Evolutionary conservation across 2,329 filamentous ascomycete species (phyloP), one percentile per base, ranked within the genome.

Genomic region (Penicillium sp.): DNA sequence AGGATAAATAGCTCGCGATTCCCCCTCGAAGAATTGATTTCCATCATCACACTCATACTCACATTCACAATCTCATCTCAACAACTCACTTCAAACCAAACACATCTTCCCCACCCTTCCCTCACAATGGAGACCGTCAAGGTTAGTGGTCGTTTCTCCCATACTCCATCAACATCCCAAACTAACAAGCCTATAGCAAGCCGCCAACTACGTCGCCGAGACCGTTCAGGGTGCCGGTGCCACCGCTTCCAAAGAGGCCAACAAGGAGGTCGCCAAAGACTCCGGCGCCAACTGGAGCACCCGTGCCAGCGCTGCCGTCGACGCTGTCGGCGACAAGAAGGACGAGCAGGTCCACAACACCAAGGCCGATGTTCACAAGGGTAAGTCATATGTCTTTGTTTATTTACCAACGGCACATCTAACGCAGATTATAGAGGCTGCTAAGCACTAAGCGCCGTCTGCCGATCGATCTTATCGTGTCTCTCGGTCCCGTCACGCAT

Each of bases 151-250:
- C 10, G 1, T 10, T 4, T 1, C 24, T 1, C 24, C 14, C 16
- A 11, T 5, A 6, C 36, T 8, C 20, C 20, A 2, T 20, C 25
- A 5, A 44, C 33, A 8, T 11, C 20, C 5, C 48, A 53, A 14
- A 56, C 46, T 2, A 42, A 5, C 2, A 28, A 20, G 5, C 7
- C 20, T 11, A 9, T 20, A 64, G 78, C 81, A 86, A 74, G 80
- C 79, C 66, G 83, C 76, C 76, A 86, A 86, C 81, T 87, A 87
- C 81, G 83, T 87, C 74, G 74, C 81, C 61, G 85, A 87, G 79
- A 75, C 77, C 65, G 73, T 84, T 69, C 79, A 86, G 77, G 75
- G 84, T 69, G 76, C 76, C 55, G 68, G 77, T 57, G 75, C 76
- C 55, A 77, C 79, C 60, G 75, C 80, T 56, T 82, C 78, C 75